Evolutionary conservation across 2,329 filamentous ascomycete species (phyloP).

Genomic region (Colletotrichum sojae): DNA sequence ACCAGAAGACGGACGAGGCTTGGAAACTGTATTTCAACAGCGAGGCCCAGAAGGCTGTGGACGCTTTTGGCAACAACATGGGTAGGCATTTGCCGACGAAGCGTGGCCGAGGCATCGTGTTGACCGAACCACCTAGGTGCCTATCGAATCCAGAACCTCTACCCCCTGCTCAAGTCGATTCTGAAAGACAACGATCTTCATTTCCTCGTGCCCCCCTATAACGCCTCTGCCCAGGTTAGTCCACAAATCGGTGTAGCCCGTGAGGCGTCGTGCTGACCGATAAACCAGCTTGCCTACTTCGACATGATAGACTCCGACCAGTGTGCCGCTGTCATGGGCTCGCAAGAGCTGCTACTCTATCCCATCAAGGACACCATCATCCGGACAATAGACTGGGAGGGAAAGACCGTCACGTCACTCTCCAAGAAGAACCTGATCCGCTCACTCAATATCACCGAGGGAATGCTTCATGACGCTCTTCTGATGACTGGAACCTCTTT

Average conservation of each 20-base stretch:
- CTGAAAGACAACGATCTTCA: constrained; percentile 78
- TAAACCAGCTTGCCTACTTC: constrained; percentile 80
- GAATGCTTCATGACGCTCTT: constrained; percentile 86
- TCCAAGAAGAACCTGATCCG: constrained; percentile 80
- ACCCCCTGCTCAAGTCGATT: constrained; percentile 81
- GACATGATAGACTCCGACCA: constrained; percentile 77
- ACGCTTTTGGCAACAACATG: constrained; percentile 84
- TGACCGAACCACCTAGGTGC: constrained; percentile 67
- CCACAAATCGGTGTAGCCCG: background rate
- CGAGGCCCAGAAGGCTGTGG: constrained; percentile 84
- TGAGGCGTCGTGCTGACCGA: constrained; percentile 47
- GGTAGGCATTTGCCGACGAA: constrained; percentile 63
- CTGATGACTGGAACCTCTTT: constrained; percentile 88
- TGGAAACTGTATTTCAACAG: constrained; percentile 91
- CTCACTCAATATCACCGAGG: constrained; percentile 74
- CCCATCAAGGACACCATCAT: constrained; percentile 84
- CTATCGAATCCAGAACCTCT: constrained; percentile 79
- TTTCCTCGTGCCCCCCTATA: constrained; percentile 89
- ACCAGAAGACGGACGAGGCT: constrained; percentile 80
- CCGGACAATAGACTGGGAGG: constrained; percentile 76
- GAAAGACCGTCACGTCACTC: constrained; percentile 72
- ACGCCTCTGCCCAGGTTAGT: constrained; percentile 86
- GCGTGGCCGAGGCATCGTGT: constrained; percentile 5
- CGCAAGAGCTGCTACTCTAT: constrained; percentile 88
- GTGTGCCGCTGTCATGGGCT: constrained; percentile 84